Conservation (phyloP, 75 land plant genomes). For the Sequoiadendron giganteum region DNA sequence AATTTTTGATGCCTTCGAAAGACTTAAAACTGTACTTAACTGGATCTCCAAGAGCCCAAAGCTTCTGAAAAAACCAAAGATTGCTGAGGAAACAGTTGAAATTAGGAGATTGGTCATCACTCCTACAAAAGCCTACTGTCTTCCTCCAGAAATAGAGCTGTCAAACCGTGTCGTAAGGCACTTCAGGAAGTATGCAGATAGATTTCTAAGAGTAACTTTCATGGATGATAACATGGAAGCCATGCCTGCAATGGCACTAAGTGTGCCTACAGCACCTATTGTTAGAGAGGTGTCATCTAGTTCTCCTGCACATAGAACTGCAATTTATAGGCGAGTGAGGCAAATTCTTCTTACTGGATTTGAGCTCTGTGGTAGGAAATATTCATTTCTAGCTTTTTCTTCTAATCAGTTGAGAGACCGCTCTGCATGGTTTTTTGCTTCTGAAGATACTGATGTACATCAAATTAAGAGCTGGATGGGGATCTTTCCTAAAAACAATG, state of each 20-base stretch:
- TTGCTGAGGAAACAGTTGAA: conserved; percentile 40
- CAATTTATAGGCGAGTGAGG: conserved; percentile 40
- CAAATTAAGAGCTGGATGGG: conserved; percentile 87
- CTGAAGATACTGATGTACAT: conserved; percentile 18
- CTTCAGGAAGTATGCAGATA: conserved; percentile 50
- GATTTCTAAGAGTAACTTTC: conserved; percentile 78
- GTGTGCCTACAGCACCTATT: conserved; percentile 50
- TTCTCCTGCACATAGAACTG: conserved; percentile 30
- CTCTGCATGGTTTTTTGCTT: conserved; percentile 96
- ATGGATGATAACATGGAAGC: conserved; percentile 68
- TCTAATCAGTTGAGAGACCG: conserved; percentile 77
- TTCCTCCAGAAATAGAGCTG: conserved; percentile 77
- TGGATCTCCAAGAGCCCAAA: conserved; percentile 62
- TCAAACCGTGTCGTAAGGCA: conserved; percentile 83
- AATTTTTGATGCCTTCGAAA: conserved; percentile 51
- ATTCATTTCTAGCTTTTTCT: conserved; percentile 84
- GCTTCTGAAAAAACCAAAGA: conserved; percentile 21
- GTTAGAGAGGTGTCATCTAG: conserved; percentile 36
- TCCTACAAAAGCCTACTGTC: conserved; percentile 87
- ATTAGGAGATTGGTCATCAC: conserved; percentile 78
- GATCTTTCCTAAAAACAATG: conserved; percentile 47
- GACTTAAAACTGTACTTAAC: conserved; percentile 50
- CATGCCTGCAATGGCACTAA: conserved; percentile 32
- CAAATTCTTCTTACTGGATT: conserved; percentile 48
- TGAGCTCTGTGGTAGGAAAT: conserved; percentile 57